phyloP scores from a whole-genome alignment of 2,329 filamentous ascomycete species.

The Diaporthe sp. region DNA sequence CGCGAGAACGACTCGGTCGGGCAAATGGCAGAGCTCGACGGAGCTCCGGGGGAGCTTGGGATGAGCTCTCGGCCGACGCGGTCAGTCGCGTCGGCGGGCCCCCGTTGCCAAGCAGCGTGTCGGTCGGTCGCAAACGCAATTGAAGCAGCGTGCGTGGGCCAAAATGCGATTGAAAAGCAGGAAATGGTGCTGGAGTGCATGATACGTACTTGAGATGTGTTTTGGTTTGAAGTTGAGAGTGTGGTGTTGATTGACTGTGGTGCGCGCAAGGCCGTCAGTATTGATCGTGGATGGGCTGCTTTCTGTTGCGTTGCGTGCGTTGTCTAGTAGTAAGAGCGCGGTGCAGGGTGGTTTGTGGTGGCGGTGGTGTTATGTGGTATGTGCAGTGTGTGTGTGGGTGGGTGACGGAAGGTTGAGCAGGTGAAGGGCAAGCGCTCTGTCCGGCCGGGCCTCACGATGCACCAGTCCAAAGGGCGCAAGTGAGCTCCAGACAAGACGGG shows the following conservation, averaged over 20 bases:
- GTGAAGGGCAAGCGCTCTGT: constrained; percentile 32
- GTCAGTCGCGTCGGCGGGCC: constrained; percentile 21
- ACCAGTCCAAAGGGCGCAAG: constrained; percentile 20
- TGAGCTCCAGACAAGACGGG: constrained; percentile 29
- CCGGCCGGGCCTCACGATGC: constrained; percentile 29
- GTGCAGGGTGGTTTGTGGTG: constrained; percentile 29
- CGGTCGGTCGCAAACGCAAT: constrained; percentile 56
- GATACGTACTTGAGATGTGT: constrained; percentile 54
- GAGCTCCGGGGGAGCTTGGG: constrained; percentile 31
- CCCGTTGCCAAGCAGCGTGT: constrained; percentile 15
- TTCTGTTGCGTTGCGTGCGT: not conserved
- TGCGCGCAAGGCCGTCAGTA: constrained; percentile 41
- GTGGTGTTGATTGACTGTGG: constrained; percentile 48
- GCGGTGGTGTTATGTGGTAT: constrained; percentile 42
- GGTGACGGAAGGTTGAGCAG: constrained; percentile 41
- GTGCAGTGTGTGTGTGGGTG: constrained; percentile 37
- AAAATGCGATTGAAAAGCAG: constrained; percentile 54
- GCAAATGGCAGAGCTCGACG: constrained; percentile 29
- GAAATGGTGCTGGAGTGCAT: constrained; percentile 46
- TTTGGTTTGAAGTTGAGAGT: constrained; percentile 43
- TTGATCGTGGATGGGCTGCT: constrained; percentile 12
- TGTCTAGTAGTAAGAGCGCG: constrained; percentile 12
- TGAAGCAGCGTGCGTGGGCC: constrained; percentile 51
- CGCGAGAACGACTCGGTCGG: not conserved
- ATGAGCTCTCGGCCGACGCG: constrained; percentile 30